phyloP scores from a whole-genome alignment of 495 filamentous ascomycete species.

The Penicillium argentinense region DNA sequence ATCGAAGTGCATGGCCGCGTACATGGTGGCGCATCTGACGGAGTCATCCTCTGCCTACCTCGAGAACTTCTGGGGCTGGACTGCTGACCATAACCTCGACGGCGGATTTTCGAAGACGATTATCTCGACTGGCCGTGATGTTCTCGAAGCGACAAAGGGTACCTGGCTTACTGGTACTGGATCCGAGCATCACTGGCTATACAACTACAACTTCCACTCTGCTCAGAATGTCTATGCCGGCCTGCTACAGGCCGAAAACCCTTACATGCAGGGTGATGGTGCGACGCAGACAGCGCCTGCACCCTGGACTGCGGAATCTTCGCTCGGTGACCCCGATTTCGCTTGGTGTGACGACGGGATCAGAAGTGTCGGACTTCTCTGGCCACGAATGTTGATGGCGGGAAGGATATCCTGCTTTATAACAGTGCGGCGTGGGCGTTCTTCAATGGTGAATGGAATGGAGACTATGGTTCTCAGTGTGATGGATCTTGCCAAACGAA shows the following conservation, averaged over 20 bases:
- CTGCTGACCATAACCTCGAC: slow-evolving; percentile 54
- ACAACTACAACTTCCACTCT: slow-evolving; percentile 50
- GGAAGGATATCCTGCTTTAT: slow-evolving; percentile 54
- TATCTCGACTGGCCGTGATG: slow-evolving; percentile 51
- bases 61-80: slow-evolving; percentile 62
- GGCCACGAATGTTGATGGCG: slow-evolving; percentile 36
- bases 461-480: slow-evolving; percentile 26
- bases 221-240: slow-evolving; percentile 49
- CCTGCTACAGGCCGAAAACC: slow-evolving; percentile 46
- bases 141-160: slow-evolving; percentile 45
- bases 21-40: slow-evolving; percentile 49
- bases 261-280: slow-evolving; percentile 48
- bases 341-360: slow-evolving; percentile 32
- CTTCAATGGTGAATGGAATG: slow-evolving; percentile 41
- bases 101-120: slow-evolving; percentile 29
- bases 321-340: slow-evolving; percentile 45
- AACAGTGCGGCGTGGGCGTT: slow-evolving; percentile 54
- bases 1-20: slow-evolving; percentile 40
- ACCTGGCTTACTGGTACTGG: slow-evolving; percentile 46
- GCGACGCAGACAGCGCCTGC: slow-evolving; percentile 34
- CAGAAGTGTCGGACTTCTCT: slow-evolving; percentile 43
- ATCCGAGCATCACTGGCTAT: slow-evolving; percentile 50
- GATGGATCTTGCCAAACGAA: slow-evolving; percentile 45
- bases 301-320: slow-evolving; percentile 38
- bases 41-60: slow-evolving; percentile 50